phyloP scores from a whole-genome alignment of 2,329 filamentous ascomycete species.

The Aspergillus uvarum region DNA sequence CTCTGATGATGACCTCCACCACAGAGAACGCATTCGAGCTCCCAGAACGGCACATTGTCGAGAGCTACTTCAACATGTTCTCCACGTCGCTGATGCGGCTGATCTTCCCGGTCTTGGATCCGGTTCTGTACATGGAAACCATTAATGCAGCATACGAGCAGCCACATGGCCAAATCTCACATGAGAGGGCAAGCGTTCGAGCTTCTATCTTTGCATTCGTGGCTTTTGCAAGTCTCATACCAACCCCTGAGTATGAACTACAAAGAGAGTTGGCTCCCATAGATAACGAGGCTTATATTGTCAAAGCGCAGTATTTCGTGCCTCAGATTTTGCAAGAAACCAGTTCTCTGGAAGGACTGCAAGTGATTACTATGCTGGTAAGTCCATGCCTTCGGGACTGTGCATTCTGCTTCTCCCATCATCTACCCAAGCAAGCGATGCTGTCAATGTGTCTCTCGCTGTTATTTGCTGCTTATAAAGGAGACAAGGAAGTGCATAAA shows the following conservation, averaged over 20 bases:
- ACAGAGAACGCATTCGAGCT: slow-evolving; percentile 31
- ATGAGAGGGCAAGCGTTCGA: slow-evolving; percentile 38
- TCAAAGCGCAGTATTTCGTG: slow-evolving; percentile 46
- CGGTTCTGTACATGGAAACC: slow-evolving; percentile 48
- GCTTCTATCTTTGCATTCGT: slow-evolving; percentile 54
- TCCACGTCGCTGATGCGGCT: slow-evolving; percentile 40
- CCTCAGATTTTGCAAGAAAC: slow-evolving; percentile 46
- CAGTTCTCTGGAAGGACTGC: slow-evolving; percentile 44
- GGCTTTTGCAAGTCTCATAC: slow-evolving; percentile 36
- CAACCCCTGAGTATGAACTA: slow-evolving; percentile 19
- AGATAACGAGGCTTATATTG: slow-evolving; percentile 44
- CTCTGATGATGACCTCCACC: slow-evolving; percentile 22
- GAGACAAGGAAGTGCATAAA: background rate
- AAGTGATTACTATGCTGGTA: slow-evolving; percentile 53
- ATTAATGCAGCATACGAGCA: slow-evolving; percentile 48
- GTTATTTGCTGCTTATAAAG: background rate
- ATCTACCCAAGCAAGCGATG: background rate
- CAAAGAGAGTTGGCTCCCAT: slow-evolving; percentile 21
- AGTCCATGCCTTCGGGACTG: slow-evolving; percentile 18
- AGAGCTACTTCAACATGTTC: slow-evolving; percentile 36
- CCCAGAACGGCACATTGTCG: slow-evolving; percentile 35
- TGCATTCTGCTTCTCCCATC: too few relatives aligned
- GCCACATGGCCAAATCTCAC: slow-evolving; percentile 14
- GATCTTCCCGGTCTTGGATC: slow-evolving; percentile 53
- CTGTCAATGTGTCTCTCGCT: background rate